Base-by-base conservation (phyloP, 371 early-diverging fungal species). In the Encephalitozoon intestinalis region DNA sequence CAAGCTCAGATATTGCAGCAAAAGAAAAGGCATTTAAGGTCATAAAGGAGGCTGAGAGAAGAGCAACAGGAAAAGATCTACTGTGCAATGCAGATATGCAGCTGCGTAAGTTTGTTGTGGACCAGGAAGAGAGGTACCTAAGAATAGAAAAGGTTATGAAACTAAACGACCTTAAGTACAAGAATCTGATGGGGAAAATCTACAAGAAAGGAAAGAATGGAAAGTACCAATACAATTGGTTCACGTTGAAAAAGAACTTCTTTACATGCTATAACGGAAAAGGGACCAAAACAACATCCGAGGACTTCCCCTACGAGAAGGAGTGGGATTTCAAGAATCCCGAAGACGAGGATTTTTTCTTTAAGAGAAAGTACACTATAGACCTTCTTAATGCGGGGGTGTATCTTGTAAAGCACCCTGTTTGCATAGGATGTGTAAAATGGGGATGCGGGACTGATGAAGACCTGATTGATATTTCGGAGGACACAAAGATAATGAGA, bases 391-490 rank as follows among this genome's bases (percentile, higher is more conserved):
- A 40, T 25, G 37, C 64, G 9, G 31, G 51, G 18, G 5, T 78
- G 2, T 64, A 54, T 30, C 50, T 78, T 21, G 65, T 50, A 1
- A 73, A 73, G 18, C 53, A 67, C 0, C 21, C 34, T 12, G 11
- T 11, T 5, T 63, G 40, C 11, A 28, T 31, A 3, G 51, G 40
- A 26, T 30, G 68, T 26, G 50, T 72, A 28, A 43, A 11, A 2
- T 64, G 65, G 28, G 67, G 26, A 23, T 40, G 65, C 11, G 21
- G 43, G 26, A 25, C 40, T 5, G 63, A 67, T 5, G 53, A 58
- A 8, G 73, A 72, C 23, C 34, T 78, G 18, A 58, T 78, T 39
- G 78, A 78, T 50, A 73, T 78, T 5, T 68, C 78, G 2, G 58
- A 58, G 21, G 67, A 73, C 41, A 41, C 41, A 8, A 54, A 58